Evolutionary conservation across 345 rosid species (phyloP).

Genomic region (Gossypium anomalum): DNA sequence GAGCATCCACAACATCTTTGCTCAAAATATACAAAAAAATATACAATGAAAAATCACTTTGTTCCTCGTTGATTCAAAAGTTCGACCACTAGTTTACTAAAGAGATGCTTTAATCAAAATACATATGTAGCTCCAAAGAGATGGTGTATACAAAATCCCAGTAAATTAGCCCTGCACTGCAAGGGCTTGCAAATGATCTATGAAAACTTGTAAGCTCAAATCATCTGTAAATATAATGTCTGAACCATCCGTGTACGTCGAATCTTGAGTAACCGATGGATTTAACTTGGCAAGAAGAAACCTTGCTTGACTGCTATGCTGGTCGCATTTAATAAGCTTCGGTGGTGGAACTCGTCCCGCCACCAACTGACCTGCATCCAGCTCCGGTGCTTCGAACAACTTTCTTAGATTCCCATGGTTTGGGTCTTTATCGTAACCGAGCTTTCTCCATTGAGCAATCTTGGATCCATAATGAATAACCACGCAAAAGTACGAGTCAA

Average conservation of each 20-base stretch:
- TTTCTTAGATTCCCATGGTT: slow-evolving; percentile 83
- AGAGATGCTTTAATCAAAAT: neutral
- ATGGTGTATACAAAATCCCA: slow-evolving; percentile 7
- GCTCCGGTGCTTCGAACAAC: slow-evolving; percentile 79
- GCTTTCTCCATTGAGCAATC: slow-evolving; percentile 88
- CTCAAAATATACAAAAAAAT: too few species aligned
- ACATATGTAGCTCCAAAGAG: neutral
- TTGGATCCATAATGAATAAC: slow-evolving; percentile 87
- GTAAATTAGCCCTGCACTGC: slow-evolving; percentile 54
- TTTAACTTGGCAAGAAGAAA: slow-evolving; percentile 95
- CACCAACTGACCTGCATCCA: slow-evolving; percentile 63
- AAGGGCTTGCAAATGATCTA: slow-evolving; percentile 75
- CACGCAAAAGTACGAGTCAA: slow-evolving; percentile 85
- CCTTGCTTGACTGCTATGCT: slow-evolving; percentile 88
- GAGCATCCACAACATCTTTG: too few species aligned
- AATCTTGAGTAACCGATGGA: slow-evolving; percentile 90
- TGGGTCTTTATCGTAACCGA: slow-evolving; percentile 72
- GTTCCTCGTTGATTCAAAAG: neutral
- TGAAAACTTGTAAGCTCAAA: slow-evolving; percentile 78
- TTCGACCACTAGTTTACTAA: neutral
- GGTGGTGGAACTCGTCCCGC: slow-evolving; percentile 76
- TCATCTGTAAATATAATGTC: slow-evolving; percentile 85
- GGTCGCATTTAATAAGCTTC: slow-evolving; percentile 76
- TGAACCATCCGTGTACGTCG: slow-evolving; percentile 51
- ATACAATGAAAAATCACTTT: neutral